Conservation (phyloP, 208 protist genomes). For the Acanthamoeba sp. region DNA sequence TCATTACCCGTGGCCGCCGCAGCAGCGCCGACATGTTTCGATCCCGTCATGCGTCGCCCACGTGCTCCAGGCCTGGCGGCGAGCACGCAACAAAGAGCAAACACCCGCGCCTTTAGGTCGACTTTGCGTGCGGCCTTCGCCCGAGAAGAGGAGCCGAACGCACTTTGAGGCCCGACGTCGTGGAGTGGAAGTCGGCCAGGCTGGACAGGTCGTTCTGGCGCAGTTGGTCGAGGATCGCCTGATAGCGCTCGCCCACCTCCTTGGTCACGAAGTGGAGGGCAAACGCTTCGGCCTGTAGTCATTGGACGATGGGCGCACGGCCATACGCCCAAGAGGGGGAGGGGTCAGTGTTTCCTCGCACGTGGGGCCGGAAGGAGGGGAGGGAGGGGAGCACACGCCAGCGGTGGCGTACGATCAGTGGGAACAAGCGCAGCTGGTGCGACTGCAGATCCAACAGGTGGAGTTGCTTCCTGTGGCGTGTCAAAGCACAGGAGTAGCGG, state of each 20-base stretch:
- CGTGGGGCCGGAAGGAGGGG: no score
- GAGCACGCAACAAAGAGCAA: no score
- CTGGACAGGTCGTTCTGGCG: background rate
- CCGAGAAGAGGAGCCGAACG: background rate
- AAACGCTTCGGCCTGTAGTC: conserved; percentile 51
- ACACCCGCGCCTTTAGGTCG: no score
- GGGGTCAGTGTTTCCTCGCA: no score
- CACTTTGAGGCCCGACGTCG: conserved; percentile 57
- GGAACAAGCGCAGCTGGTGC: conserved; percentile 52
- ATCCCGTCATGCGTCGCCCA: conserved; percentile 10
- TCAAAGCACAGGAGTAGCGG: background rate
- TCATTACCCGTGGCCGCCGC: conserved; percentile 72
- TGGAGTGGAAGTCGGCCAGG: conserved; percentile 65
- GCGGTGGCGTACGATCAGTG: background rate
- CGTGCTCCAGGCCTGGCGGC: conserved; percentile 48
- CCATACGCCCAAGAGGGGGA: no score
- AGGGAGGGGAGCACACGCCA: background rate
- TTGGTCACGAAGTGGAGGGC: conserved; percentile 45
- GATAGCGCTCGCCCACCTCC: background rate
- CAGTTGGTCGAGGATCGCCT: conserved; percentile 18
- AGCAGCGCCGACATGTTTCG: conserved; percentile 58
- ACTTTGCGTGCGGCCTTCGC: background rate
- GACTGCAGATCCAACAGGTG: conserved; percentile 62
- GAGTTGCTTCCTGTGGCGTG: background rate
- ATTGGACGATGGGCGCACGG: no score